Evolutionary conservation across 2,329 filamentous ascomycete species (phyloP), one percentile per base, ranked within the genome.

Genomic region (Clonostachys sp.): DNA sequence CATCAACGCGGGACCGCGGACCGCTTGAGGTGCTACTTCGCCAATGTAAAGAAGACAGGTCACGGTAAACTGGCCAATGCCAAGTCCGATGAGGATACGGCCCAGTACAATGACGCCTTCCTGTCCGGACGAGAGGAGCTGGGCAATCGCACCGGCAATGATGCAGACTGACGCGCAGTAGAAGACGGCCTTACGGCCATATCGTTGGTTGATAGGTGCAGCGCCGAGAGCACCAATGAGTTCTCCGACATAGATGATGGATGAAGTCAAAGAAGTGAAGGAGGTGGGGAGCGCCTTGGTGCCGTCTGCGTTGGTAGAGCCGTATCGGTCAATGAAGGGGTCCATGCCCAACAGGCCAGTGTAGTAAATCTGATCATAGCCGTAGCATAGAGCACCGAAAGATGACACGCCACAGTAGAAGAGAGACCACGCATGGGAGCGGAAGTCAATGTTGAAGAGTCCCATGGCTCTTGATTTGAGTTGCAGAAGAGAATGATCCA

Each of bases 171-270:
- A 59, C 2, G 61, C 63, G 10, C 52, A 52, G 43, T 58, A 57
- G 45, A 65, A 63, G 8, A 63, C 61, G 1, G 53, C 48, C 41
- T 60, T 61, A 16, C 63, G 57, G 20, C 64, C 64, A 38, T 54
- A 58, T 36, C 44, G 39, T 45, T 66, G 62, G 50, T 66, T 67
- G 45, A 65, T 58, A 6, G 61, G 63, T 3, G 63, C 64, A 10
- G 63, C 53, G 5, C 51, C 14, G 5, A 66, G 48, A 6, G 64
- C 57, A 13, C 64, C 64, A 34, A 63, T 30, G 3, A 65, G 54
- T 42, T 67, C 64, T 30, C 64, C 64, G 12, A 67, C 59, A 47
- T 65, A 62, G 55, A 67, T 67, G 42, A 61, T 61, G 16, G 61
- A 64, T 6, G 62, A 55, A 6, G 61, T 62, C 5, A 66, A 46